Base-by-base conservation (phyloP, 2,329 filamentous ascomycete genomes). In the Colletotrichum cereale region DNA sequence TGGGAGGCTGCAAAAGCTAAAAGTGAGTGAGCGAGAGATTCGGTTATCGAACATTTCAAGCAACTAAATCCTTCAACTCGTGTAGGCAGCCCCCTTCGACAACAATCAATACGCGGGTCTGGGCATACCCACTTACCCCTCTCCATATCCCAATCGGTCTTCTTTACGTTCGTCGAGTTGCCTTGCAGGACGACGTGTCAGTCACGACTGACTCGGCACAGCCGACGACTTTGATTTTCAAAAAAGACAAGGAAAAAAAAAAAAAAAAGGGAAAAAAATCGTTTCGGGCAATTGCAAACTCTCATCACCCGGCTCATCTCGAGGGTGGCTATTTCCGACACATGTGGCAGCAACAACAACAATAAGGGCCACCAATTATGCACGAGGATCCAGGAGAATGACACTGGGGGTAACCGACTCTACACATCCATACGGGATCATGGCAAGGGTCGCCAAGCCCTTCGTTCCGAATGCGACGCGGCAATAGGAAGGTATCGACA, bases 51-150 rank as follows among this genome's bases (percentile, higher is more conserved):
- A 48, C 8, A 10, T 42, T 63, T 21, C 29, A 26, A 64, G 47
- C 8, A 40, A 50, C 7, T 21, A 24, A n/a, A 8, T 47, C 42
- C 16, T 44, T 44, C 42, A 8, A 29, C 52, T 57, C 42, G 42
- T 38, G 55, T 7, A 56, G 62, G 55, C 42, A 58, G 61, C 29
- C 36, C 11, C 31, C 31, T 26, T 65, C 52, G 21, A 40, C 53
- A 52, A 26, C 34, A 50, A 44, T 52, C 36, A 57, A 64, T 31
- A 48, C 36, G 24, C 12, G 53, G 29, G 52, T 47, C 52, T 67
- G 42, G 44, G 44, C 42, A 63, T 58, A 53, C 38, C 68, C 65
- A 64, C 65, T 36, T 36, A 26, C 26, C 48, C 57, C 57, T 71
- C 38, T 40, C 21, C 40, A 34, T 26, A 8, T 48, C n/a, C 31